Evolutionary conservation across 768 basidiomycete species (phyloP).

Genomic region (Lentinula sp.): DNA sequence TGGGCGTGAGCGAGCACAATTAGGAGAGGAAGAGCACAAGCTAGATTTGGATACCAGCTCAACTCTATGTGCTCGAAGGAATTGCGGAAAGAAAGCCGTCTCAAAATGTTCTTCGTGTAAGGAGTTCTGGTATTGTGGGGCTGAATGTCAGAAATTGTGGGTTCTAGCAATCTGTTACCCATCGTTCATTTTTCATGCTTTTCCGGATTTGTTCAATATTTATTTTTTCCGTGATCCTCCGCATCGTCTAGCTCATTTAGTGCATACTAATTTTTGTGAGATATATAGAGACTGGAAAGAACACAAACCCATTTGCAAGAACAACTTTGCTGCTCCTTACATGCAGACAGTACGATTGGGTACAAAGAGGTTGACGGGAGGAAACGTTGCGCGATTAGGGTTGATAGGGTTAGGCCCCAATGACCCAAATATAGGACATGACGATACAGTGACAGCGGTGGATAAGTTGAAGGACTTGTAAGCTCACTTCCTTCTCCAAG

Average conservation of each 20-base stretch:
- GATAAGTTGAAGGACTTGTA: background rate
- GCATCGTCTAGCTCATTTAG: background rate
- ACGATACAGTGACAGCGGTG: background rate
- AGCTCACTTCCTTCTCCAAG: background rate
- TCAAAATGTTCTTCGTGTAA: constrained; percentile 1
- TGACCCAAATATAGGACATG: background rate
- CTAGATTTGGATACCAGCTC: background rate
- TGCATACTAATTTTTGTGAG: no score
- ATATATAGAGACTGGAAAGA: constrained; percentile 4
- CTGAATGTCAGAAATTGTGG: background rate
- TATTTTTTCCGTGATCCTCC: background rate
- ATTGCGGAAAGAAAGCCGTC: background rate
- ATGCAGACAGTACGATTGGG: background rate
- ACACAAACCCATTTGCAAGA: background rate
- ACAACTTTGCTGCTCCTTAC: background rate
- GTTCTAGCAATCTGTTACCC: background rate
- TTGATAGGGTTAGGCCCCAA: background rate
- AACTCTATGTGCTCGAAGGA: background rate
- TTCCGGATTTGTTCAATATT: background rate
- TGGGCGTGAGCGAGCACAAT: background rate
- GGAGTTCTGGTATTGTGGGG: constrained; percentile 2
- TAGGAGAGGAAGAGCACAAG: background rate
- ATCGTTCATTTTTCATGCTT: background rate
- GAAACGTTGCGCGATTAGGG: background rate
- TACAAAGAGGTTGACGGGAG: background rate